Conservation (phyloP, 2,329 filamentous ascomycete genomes). For the Gnomoniopsis sp. region DNA sequence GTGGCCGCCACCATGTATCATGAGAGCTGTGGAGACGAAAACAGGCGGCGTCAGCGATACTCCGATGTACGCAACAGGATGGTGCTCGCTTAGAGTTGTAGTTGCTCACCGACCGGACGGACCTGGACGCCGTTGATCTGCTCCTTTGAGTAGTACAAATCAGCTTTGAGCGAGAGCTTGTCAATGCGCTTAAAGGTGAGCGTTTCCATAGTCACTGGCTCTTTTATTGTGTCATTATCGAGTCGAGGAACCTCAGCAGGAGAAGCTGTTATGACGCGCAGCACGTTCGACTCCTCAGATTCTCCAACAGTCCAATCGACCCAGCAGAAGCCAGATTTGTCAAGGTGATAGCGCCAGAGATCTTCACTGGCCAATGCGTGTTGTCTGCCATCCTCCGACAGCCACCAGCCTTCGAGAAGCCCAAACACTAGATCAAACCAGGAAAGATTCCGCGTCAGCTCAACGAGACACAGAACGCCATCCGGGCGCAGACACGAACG, state of each 20-base stretch:
- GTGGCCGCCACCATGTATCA: conserved; percentile 44
- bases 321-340: conserved; percentile 21
- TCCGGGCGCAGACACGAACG: conserved; percentile 25
- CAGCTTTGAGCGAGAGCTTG: conserved; percentile 24
- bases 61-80: background rate
- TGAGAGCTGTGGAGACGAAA: conserved; percentile 32
- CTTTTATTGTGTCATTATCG: background rate
- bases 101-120: too few species aligned
- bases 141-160: conserved; percentile 32
- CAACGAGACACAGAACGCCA: conserved; percentile 28
- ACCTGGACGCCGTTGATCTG: too few species aligned
- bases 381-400: conserved; percentile 26
- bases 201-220: conserved; percentile 15
- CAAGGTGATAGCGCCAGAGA: conserved; percentile 23
- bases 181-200: conserved; percentile 22
- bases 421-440: conserved; percentile 32
- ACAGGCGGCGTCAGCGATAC: too few species aligned
- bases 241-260: conserved; percentile 9
- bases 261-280: conserved; percentile 25
- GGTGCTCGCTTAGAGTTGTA: background rate
- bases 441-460: conserved; percentile 25
- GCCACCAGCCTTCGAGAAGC: conserved; percentile 34
- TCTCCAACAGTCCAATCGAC: conserved; percentile 26
- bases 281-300: conserved; percentile 22
- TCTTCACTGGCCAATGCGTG: conserved; percentile 21